A percentile compares a stretch with the other conserved stretches of the same genome.
phyloP scores from a whole-genome alignment of 441 rosid genomes.

The Viola pubescens region DNA sequence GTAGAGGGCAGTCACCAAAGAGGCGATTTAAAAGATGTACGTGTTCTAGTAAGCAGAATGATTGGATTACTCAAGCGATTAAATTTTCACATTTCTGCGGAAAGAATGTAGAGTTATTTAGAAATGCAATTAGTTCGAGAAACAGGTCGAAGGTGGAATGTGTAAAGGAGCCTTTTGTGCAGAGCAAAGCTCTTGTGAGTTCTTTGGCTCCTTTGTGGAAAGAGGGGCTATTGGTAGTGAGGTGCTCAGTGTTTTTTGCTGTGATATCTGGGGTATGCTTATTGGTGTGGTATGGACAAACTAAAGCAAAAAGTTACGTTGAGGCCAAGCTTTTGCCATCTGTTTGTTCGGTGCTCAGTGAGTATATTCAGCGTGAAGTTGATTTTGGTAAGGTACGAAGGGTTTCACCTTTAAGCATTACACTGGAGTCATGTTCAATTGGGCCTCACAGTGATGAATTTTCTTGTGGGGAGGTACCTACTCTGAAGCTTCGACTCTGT shows the following conservation, averaged over 20 bases:
- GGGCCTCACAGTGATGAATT: slow-evolving; percentile 87
- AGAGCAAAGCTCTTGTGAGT: slow-evolving; percentile 58
- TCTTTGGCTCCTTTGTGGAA: slow-evolving; percentile 61
- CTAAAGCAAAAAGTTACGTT: slow-evolving; percentile 57
- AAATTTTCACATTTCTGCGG: slow-evolving; percentile 66
- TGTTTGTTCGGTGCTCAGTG: slow-evolving; percentile 72
- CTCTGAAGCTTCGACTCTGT: slow-evolving; percentile 65
- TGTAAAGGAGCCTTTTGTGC: slow-evolving; percentile 50
- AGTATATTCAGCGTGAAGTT: slow-evolving; percentile 75
- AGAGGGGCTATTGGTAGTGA: slow-evolving; percentile 33
- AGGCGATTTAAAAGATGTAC: slow-evolving; percentile 34
- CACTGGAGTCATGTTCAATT: slow-evolving; percentile 74
- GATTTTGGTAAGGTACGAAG: slow-evolving; percentile 80
- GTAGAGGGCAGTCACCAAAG: slow-evolving; percentile 24
- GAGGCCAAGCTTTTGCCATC: slow-evolving; percentile 88
- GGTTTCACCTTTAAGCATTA: slow-evolving; percentile 79
- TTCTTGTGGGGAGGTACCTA: slow-evolving; percentile 85
- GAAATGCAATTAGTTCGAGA: slow-evolving; percentile 57
- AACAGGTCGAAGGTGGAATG: slow-evolving; percentile 51
- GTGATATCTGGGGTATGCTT: slow-evolving; percentile 86
- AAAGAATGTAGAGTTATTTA: slow-evolving; percentile 48
- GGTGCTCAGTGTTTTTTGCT: slow-evolving; percentile 69
- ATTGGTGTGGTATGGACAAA: slow-evolving; percentile 87
- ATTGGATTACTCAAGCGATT: slow-evolving; percentile 57
- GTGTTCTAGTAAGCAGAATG: slow-evolving; percentile 50